phyloP scores from a whole-genome alignment of 768 basidiomycete species.

The Tephrocybe rancida region DNA sequence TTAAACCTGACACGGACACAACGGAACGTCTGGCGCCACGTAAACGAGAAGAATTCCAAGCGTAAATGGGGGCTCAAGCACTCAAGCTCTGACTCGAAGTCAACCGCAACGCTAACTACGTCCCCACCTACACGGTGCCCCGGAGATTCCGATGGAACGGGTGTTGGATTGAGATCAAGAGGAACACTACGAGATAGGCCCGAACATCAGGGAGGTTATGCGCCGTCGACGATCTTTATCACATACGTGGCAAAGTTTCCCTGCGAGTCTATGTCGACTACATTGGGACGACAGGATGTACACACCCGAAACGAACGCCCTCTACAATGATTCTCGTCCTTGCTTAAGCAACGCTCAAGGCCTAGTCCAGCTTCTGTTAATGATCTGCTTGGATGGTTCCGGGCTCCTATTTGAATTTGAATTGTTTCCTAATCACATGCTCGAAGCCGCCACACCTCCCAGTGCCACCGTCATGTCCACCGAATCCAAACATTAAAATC shows the following conservation, averaged over 20 bases:
- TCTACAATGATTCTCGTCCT: too few relatives aligned
- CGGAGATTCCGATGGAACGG: constrained; percentile 45
- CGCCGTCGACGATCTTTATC: constrained; percentile 25
- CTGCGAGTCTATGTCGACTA: neutral
- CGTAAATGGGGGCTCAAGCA: constrained; percentile 41
- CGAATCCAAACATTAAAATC: too few relatives aligned
- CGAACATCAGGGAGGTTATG: constrained; percentile 11
- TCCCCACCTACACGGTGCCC: constrained; percentile 38
- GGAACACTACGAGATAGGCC: constrained; percentile 17
- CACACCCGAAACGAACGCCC: constrained; percentile 30
- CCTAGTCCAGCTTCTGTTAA: too few relatives aligned
- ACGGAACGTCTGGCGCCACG: constrained; percentile 44
- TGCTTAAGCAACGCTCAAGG: too few relatives aligned
- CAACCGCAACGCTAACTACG: constrained; percentile 37
- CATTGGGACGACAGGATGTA: constrained; percentile 33
- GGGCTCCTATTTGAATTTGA: too few relatives aligned
- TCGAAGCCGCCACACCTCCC: too few relatives aligned
- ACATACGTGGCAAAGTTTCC: constrained; percentile 23
- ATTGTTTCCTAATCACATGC: too few relatives aligned
- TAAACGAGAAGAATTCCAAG: constrained; percentile 41
- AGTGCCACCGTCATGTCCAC: too few relatives aligned
- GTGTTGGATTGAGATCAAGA: constrained; percentile 39
- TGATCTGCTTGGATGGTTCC: too few relatives aligned
- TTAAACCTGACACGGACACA: constrained; percentile 31
- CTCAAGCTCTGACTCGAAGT: constrained; percentile 21